Base-by-base conservation (phyloP, 768 basidiomycete genomes). In the Panaeolus cyanescens region DNA sequence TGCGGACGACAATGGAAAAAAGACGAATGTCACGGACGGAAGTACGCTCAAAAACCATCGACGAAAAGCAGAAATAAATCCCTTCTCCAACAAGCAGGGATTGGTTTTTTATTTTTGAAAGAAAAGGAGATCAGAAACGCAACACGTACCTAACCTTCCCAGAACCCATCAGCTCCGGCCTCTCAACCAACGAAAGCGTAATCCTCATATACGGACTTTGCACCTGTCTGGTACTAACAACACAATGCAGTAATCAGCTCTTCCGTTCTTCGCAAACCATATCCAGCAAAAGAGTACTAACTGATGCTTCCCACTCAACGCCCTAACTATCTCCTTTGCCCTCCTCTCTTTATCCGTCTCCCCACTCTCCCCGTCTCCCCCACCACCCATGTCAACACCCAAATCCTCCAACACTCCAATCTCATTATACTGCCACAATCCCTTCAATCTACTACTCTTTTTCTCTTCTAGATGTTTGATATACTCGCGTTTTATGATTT, bases 401-500 rank as follows among this genome's bases (percentile, higher is more conserved):
- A 77, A 63, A 3, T 78, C 80, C 59, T 86, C 85, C 28, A 92
- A 71, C 40, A 68, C 82, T 0, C 85, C 84, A 10, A 92, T 73
- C 58, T 90, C 82, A 64, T 92, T 93, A 74, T 92, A 93, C 69
- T 93, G 92, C 68, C 91, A 83, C 32, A 93, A 72, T 3, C 91
- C 91, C 3, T 72, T 71, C 28, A 77, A 69, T 42, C 77, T 76
- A n/a, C 72, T 71, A 2, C 77, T 79, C 33, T 67, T 72, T 12
- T 74, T 81, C 19, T 71, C 64, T 39, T 81, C 80, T 5, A 89
- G 75, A 15, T 69, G 70, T 59, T 85, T 85, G 58, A 91, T 62
- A 68, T 86, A 93, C 69, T 93, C 90, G 28, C 93, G 84, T 68
- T 95, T 95, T 67, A 93, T 84, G 59, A 95, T 91, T 72, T 96